A percentile compares a stretch with the other conserved stretches of the same genome.
Conservation (phyloP, 441 rosid genomes). For the Mallotus japonicus region DNA sequence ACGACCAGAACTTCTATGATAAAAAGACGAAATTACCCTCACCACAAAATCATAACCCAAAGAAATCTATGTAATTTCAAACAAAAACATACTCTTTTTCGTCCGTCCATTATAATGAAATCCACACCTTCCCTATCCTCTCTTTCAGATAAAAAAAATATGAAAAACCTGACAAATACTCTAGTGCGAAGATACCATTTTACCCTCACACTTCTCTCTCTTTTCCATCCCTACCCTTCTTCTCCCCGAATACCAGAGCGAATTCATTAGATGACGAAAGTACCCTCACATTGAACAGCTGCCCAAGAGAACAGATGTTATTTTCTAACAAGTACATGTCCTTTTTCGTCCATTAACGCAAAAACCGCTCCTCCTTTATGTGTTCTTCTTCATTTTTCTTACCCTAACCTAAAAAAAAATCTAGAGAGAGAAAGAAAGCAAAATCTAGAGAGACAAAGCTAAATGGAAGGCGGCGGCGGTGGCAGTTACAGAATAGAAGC, state of each 20-base stretch:
- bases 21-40: too few relatives aligned
- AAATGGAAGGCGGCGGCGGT: conserved; percentile 32
- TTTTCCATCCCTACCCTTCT: background rate
- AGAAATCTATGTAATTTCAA: background rate
- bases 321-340: background rate
- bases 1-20: background rate
- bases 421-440: conserved; percentile 2
- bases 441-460: background rate
- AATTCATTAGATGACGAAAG: background rate
- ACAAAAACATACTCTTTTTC: background rate
- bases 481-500: conserved; percentile 59
- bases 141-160: background rate
- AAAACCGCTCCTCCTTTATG: background rate
- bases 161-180: too few relatives aligned
- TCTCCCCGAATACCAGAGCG: background rate
- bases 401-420: background rate
- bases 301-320: background rate
- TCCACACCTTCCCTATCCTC: background rate
- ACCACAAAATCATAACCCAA: too few relatives aligned
- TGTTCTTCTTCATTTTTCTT: background rate
- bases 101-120: background rate
- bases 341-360: conserved; percentile 21
- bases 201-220: background rate
- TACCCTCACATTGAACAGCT: background rate
- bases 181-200: background rate